These are phyloP conservation scores for Lachnellula subtilissima DNA, from an alignment of 2,329 filamentous ascomycete genomes.

Conservation along the genomic window DNA sequence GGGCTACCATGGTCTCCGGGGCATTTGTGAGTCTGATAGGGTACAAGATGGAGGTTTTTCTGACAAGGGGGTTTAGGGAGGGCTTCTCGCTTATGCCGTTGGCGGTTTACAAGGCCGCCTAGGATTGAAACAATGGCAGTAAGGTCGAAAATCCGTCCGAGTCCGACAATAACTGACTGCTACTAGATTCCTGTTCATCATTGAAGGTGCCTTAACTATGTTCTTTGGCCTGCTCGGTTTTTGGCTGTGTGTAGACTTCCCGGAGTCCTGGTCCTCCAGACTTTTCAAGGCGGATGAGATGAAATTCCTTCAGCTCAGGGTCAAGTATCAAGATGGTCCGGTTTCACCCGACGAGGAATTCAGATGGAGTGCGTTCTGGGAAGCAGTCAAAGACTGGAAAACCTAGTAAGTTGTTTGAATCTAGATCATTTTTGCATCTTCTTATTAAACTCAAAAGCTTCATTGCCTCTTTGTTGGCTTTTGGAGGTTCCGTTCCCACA, in stretches of 20 bases:
- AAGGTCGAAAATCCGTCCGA: not conserved
- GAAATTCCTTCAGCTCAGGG: constrained; percentile 24
- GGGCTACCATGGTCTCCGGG: constrained; percentile 6
- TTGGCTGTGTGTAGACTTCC: constrained; percentile 28
- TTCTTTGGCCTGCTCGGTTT: constrained; percentile 18
- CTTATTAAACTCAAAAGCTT: constrained; percentile 13
- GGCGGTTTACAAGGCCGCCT: constrained; percentile 1
- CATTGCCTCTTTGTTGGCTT: constrained; percentile 33
- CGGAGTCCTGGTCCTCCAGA: constrained; percentile 21
- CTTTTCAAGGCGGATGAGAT: constrained; percentile 31
- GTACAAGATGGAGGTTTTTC: not conserved
- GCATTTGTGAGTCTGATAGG: not conserved
- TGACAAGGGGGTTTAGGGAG: not conserved
- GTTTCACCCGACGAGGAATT: constrained; percentile 16
- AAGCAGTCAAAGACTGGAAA: constrained; percentile 37
- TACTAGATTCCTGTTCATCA: constrained; percentile 22
- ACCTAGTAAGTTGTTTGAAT: constrained; percentile 25
- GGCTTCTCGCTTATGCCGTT: constrained; percentile 3
- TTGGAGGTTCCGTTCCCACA: constrained; percentile 29
- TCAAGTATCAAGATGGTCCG: constrained; percentile 3
- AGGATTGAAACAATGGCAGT: constrained; percentile 8
- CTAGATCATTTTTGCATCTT: not conserved
- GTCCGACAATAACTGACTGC: not conserved
- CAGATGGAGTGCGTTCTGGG: constrained; percentile 22
- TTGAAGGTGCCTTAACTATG: constrained; percentile 21